A percentile compares a stretch with the other conserved stretches of the same genome.
phyloP scores from a whole-genome alignment of 2,329 filamentous ascomycete genomes.

The Trichophyton benhamiae region DNA sequence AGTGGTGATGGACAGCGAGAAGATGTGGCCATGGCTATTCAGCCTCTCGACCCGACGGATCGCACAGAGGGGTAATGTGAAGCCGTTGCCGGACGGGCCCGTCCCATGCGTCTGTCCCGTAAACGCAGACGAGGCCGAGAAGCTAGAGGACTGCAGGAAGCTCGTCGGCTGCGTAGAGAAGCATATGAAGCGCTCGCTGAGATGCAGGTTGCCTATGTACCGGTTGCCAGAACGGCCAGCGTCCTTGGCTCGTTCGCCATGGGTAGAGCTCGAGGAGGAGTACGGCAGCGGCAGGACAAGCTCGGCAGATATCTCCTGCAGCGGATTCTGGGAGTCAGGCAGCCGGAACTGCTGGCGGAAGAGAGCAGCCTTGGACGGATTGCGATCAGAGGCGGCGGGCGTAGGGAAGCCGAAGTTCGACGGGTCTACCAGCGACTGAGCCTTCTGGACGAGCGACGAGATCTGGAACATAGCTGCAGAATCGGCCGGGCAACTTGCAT shows the following conservation, averaged over 20 bases:
- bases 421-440: slow-evolving; percentile 87
- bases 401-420: slow-evolving; percentile 64
- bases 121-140: slow-evolving; percentile 67
- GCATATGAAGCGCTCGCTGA: slow-evolving; percentile 90
- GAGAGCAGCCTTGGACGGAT: slow-evolving; percentile 79
- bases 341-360: slow-evolving; percentile 96
- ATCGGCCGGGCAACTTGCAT: neutral
- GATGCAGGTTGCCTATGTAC: slow-evolving; percentile 82
- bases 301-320: slow-evolving; percentile 94
- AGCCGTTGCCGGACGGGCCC: slow-evolving; percentile 87
- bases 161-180: slow-evolving; percentile 90
- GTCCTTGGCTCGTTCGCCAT: slow-evolving; percentile 49
- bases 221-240: slow-evolving; percentile 58
- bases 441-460: slow-evolving; percentile 83
- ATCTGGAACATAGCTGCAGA: slow-evolving; percentile 45
- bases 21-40: slow-evolving; percentile 83
- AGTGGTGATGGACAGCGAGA: slow-evolving; percentile 85
- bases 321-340: slow-evolving; percentile 77
- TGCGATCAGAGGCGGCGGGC: slow-evolving; percentile 60
- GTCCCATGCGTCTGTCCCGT: slow-evolving; percentile 87
- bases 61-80: slow-evolving; percentile 83
- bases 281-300: slow-evolving; percentile 71
- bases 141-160: slow-evolving; percentile 68
- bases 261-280: slow-evolving; percentile 35
- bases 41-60: slow-evolving; percentile 85